A percentile compares a stretch with the other conserved stretches of the same genome.
Conservation (phyloP, 495 filamentous ascomycete genomes). For the Aspergillus leporis region DNA sequence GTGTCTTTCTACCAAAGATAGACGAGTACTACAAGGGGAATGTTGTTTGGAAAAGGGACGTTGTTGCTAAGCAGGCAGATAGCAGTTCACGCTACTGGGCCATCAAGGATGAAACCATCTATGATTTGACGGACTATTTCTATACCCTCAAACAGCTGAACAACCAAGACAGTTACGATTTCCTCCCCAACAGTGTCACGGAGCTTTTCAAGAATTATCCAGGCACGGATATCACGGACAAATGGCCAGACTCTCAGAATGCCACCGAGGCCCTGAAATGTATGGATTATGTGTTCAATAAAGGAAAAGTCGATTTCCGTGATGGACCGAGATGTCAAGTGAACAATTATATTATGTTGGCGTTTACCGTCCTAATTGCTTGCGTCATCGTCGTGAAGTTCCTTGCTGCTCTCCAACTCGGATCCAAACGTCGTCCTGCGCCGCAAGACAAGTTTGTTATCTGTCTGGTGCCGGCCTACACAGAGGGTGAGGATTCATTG, state of each 20-base stretch:
- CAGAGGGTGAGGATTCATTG: conserved; percentile 92
- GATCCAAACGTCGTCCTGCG: conserved; percentile 82
- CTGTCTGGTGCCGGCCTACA: conserved; percentile 96
- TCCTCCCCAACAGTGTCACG: conserved; percentile 65
- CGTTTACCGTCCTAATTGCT: conserved; percentile 80
- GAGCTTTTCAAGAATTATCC: conserved; percentile 70
- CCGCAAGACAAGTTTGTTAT: conserved; percentile 99
- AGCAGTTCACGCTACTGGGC: conserved; percentile 74
- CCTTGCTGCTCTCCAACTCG: conserved; percentile 89
- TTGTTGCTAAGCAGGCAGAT: conserved; percentile 55
- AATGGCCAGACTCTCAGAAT: conserved; percentile 55
- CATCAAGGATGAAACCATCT: conserved; percentile 71
- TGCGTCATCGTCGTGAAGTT: conserved; percentile 85
- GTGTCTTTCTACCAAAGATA: conserved; percentile 75
- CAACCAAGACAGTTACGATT: conserved; percentile 55
- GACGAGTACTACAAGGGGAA: conserved; percentile 84
- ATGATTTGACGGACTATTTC: conserved; percentile 91
- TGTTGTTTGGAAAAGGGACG: conserved; percentile 68
- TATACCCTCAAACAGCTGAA: conserved; percentile 60
- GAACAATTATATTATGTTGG: conserved; percentile 89
- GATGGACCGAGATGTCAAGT: conserved; percentile 73
- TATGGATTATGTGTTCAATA: conserved; percentile 80
- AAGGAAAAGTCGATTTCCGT: conserved; percentile 84
- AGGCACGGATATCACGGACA: conserved; percentile 71
- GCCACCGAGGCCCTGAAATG: conserved; percentile 67